Evolutionary conservation across 2,329 filamentous ascomycete genomes (phyloP).

Genomic region (Colletotrichum aenigma): DNA sequence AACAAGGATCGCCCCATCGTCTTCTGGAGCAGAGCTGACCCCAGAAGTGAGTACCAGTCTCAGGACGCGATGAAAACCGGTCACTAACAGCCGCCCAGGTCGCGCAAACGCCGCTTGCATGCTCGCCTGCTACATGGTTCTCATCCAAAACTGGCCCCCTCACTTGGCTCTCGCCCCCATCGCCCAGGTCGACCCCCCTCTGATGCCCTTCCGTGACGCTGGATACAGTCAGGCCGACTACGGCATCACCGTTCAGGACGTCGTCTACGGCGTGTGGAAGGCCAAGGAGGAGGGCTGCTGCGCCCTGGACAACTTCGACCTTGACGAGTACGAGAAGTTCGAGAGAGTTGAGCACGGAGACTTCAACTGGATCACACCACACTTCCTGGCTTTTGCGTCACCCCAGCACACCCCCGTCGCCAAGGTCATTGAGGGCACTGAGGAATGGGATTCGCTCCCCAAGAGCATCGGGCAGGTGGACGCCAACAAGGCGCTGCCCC

Average conservation of each 20-base stretch:
- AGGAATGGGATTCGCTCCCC: conserved; percentile 76
- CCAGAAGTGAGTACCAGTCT: conserved; percentile 70
- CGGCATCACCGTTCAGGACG: conserved; percentile 91
- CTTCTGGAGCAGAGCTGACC: conserved; percentile 93
- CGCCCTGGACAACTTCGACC: conserved; percentile 89
- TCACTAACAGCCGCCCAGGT: conserved; percentile 52
- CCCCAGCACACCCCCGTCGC: conserved; percentile 82
- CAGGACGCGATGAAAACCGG: conserved; percentile 1
- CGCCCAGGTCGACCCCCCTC: conserved; percentile 92
- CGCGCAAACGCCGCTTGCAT: conserved; percentile 94
- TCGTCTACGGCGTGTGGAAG: conserved; percentile 98
- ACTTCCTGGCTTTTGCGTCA: conserved; percentile 96
- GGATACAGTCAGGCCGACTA: conserved; percentile 99
- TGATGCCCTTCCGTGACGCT: conserved; percentile 98
- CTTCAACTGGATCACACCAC: conserved; percentile 98
- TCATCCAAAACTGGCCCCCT: conserved; percentile 97
- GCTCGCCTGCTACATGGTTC: conserved; percentile 96
- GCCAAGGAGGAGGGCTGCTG: conserved; percentile 96
- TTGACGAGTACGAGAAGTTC: conserved; percentile 96
- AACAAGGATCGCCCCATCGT: conserved; percentile 91
- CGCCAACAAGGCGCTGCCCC: conserved; percentile 71
- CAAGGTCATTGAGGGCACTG: conserved; percentile 73
- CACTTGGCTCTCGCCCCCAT: conserved; percentile 95
- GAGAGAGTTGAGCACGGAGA: conserved; percentile 98
- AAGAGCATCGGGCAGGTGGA: conserved; percentile 76